Base-by-base conservation (phyloP, 2,329 filamentous ascomycete species). In the Xylaria multiplex region DNA sequence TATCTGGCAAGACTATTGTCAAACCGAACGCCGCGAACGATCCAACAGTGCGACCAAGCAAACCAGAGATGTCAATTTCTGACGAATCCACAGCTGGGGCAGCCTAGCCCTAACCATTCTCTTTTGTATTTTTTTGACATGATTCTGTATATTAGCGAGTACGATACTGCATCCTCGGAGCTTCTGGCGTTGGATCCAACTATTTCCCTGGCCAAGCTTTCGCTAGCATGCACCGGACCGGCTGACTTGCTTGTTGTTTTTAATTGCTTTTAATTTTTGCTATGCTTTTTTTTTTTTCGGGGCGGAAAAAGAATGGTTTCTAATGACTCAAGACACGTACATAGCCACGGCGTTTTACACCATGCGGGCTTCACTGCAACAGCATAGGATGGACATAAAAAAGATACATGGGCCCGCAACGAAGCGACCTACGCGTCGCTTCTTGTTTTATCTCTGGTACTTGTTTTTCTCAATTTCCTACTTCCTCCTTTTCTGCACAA, bases 1-100 rank as follows among this genome's bases (percentile, higher is more conserved):
- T 90, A 50, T 85, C 86, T 9, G 87, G 86, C 37, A 82, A 87
- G 70, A 85, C 85, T 9, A 84, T 81, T 1, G 86, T 90, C 67
- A 87, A 88, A 71, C 86, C 87, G 2, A 90, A 90, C 72, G 84
- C 86, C 16, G 85, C 85, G n/a, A 86, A 85, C 67, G 82, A 88
- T 64, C 86, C 85, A 22, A 70, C 71, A 6, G 61, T 81, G 30
- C 71, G 69, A 59, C 80, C 80, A 8, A 83, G 81, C 67, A 72
- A 75, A 43, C 82, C 80, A 14, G 76, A 77, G 35, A 70, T 73
- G 45, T 71, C 72, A 42, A 75, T 75, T 59, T 61, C 68, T 61
- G 46, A 68, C 69, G 45, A 65, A 69, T n/a, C 68, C 19, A 71
- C 63, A 66, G 69, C 69, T 63, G 43, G 71, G 69, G 72, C 70